Evolutionary conservation across 495 filamentous ascomycete species (phyloP).

Genomic region (Astrocystis sublimbata): DNA sequence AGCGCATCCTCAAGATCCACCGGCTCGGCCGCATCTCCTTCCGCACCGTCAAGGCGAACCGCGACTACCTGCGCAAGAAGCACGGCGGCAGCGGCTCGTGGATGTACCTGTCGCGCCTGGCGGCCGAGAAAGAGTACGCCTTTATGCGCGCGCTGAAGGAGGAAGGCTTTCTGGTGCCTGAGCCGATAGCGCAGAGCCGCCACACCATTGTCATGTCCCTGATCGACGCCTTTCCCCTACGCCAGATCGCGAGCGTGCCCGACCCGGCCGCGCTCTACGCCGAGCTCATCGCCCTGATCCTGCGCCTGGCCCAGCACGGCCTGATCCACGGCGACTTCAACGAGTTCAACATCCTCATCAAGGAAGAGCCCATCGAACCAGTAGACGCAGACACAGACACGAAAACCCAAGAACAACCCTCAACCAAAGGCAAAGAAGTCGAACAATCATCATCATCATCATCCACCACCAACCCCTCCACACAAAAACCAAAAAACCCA

Average conservation of each 20-base stretch:
- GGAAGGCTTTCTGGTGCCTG: slow-evolving; percentile 85
- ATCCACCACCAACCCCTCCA: not conserved
- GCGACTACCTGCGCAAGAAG: slow-evolving; percentile 89
- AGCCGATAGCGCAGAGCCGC: slow-evolving; percentile 79
- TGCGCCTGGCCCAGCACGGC: slow-evolving; percentile 81
- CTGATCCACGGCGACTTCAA: slow-evolving; percentile 99
- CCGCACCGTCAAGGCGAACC: slow-evolving; percentile 90
- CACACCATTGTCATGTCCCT: slow-evolving; percentile 96
- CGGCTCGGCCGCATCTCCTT: slow-evolving; percentile 95
- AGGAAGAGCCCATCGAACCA: slow-evolving; percentile 54
- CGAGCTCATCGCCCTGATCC: slow-evolving; percentile 82
- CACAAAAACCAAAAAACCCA: no score
- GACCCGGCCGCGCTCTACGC: slow-evolving; percentile 80
- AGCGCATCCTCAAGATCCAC: slow-evolving; percentile 88
- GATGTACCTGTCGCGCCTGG: slow-evolving; percentile 96
- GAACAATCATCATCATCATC: slow-evolving; percentile 8
- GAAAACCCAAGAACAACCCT: slow-evolving; percentile 31
- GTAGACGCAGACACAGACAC: not conserved
- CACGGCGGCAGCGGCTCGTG: slow-evolving; percentile 73
- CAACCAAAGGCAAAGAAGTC: slow-evolving; percentile 29
- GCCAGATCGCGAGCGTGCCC: slow-evolving; percentile 77
- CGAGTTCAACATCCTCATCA: slow-evolving; percentile 96
- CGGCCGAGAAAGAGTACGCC: slow-evolving; percentile 86
- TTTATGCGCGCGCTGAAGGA: slow-evolving; percentile 86
- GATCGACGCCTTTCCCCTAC: slow-evolving; percentile 83